A percentile compares a stretch with the other conserved stretches of the same genome.
phyloP scores from a whole-genome alignment of 352 stramenopile genomes.

The Aphanomyces astaci region DNA sequence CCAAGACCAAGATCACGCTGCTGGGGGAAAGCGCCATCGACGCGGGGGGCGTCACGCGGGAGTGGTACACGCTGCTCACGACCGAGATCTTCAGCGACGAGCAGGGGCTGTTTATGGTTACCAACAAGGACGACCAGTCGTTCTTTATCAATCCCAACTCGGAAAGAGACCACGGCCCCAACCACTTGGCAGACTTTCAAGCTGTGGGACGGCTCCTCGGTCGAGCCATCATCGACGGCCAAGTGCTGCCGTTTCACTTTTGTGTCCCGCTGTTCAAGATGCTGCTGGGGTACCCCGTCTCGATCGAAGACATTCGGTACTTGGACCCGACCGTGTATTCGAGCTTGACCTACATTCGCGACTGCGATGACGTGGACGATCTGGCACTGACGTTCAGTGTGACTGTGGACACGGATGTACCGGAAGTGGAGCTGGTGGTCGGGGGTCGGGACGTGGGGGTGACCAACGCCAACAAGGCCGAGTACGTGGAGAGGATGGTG shows the following conservation, averaged over 20 bases:
- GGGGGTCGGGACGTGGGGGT: too few species aligned
- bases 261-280: constrained; percentile 93
- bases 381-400: too few species aligned
- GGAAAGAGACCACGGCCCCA: constrained; percentile 39
- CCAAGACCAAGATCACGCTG: constrained; percentile 71
- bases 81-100: constrained; percentile 40
- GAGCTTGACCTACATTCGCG: constrained; percentile 57
- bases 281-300: constrained; percentile 92
- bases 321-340: constrained; percentile 49
- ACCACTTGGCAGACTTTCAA: constrained; percentile 59
- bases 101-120: constrained; percentile 49
- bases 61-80: constrained; percentile 83
- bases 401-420: too few species aligned
- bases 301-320: constrained; percentile 89
- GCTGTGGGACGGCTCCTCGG: constrained; percentile 46
- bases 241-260: constrained; percentile 92
- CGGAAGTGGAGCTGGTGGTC: too few species aligned
- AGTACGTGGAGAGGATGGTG: too few species aligned
- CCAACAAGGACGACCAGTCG: constrained; percentile 36
- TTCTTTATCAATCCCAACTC: constrained; percentile 66
- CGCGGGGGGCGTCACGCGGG: constrained; percentile 70
- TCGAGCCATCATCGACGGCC: constrained; percentile 72
- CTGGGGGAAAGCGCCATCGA: constrained; percentile 72
- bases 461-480: too few species aligned
- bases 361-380: too few species aligned